These are phyloP conservation scores for Heliamphora exappendiculata DNA, from an alignment of 148 eudicot species.

Conservation along the genomic window DNA sequence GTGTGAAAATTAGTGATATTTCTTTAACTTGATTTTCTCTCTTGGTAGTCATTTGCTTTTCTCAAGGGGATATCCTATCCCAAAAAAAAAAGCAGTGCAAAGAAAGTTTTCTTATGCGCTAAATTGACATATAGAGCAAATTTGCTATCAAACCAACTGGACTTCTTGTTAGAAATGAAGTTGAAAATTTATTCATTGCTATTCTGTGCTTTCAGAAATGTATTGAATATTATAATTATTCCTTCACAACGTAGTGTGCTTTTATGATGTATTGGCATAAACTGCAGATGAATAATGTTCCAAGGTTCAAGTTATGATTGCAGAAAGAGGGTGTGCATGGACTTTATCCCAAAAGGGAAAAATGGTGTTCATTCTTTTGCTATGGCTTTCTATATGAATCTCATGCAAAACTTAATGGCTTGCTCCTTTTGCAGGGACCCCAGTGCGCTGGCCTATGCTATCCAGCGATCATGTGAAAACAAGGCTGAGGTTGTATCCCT, in stretches of 20 bases:
- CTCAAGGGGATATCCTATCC: background rate
- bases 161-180: background rate
- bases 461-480: conserved; percentile 96
- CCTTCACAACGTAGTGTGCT: background rate
- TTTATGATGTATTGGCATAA: background rate
- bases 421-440: conserved; percentile 67
- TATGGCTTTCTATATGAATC: background rate
- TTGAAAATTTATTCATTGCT: background rate
- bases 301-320: background rate
- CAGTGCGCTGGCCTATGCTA: conserved; percentile 82
- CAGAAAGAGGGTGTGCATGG: background rate
- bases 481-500: conserved; percentile 93
- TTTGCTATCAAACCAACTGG: background rate
- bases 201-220: background rate
- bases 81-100: background rate
- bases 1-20: background rate
- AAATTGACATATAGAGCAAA: background rate
- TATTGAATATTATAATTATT: background rate
- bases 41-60: background rate
- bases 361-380: background rate
- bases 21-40: background rate
- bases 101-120: background rate
- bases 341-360: background rate
- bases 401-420: conserved; percentile 3
- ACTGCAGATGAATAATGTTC: background rate